These are phyloP conservation scores for Besnoitia besnoiti DNA, from an alignment of 169 alveolate genomes.

Conservation along the genomic window DNA sequence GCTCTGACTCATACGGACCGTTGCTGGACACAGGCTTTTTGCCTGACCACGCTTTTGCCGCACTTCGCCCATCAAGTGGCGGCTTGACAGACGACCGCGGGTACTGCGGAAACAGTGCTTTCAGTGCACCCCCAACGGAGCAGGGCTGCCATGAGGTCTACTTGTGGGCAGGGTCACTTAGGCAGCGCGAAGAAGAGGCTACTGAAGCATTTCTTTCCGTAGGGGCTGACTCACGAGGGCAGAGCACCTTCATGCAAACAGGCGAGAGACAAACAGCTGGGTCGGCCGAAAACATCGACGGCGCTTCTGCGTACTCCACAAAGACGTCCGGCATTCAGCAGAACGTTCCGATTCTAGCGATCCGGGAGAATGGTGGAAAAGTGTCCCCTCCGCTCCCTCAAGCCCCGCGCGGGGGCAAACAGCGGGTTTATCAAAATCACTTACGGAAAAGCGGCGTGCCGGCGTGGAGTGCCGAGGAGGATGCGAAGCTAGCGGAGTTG, in stretches of 20 bases:
- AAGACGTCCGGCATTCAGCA: background rate
- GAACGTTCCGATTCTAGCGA: too few species aligned
- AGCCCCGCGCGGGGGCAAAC: background rate
- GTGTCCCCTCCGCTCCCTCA: too few species aligned
- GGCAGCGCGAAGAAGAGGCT: background rate
- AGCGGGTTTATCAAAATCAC: background rate
- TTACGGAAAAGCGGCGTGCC: slow-evolving; percentile 17
- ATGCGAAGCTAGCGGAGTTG: slow-evolving; percentile 25
- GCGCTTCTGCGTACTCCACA: background rate
- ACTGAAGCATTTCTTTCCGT: background rate
- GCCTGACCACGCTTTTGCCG: background rate
- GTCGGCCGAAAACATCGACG: too few species aligned
- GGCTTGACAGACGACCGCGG: background rate
- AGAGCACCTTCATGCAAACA: background rate
- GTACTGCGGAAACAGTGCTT: background rate
- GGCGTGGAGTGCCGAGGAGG: slow-evolving; percentile 21
- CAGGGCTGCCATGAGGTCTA: background rate
- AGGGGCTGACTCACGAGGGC: background rate
- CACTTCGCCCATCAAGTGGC: background rate
- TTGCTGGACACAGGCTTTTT: background rate
- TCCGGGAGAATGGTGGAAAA: too few species aligned
- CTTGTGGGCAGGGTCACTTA: background rate
- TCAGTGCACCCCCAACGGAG: background rate
- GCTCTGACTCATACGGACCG: background rate
- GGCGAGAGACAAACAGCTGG: background rate